Evolutionary conservation across 345 rosid species (phyloP).

Genomic region (Leavenworthia alabamica): DNA sequence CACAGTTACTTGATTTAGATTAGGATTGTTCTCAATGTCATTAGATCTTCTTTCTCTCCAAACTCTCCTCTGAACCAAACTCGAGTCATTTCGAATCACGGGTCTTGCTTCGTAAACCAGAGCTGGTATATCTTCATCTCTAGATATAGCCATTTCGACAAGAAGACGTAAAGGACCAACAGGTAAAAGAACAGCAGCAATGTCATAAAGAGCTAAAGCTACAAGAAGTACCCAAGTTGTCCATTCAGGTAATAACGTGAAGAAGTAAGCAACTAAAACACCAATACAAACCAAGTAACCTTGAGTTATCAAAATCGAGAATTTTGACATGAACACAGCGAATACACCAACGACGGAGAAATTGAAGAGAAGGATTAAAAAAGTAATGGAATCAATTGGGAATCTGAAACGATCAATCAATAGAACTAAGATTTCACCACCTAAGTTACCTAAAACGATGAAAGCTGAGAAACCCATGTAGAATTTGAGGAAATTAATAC

Average conservation of each 20-base stretch:
- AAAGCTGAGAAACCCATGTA: conserved; percentile 91
- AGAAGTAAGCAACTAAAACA: conserved; percentile 85
- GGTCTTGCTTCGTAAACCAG: conserved; percentile 90
- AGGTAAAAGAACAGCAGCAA: conserved; percentile 91
- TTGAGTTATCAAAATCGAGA: conserved; percentile 82
- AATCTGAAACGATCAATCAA: conserved; percentile 46
- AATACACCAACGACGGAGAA: conserved; percentile 80
- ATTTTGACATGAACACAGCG: conserved; percentile 79
- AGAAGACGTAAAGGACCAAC: conserved; percentile 82
- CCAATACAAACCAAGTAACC: conserved; percentile 80
- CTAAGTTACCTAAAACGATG: conserved; percentile 66
- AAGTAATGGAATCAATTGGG: conserved; percentile 62
- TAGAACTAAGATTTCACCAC: conserved; percentile 63
- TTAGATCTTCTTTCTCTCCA: conserved; percentile 61
- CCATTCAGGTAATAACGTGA: conserved; percentile 88
- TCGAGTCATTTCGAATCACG: conserved; percentile 39
- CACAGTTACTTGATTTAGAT: conserved; percentile 7
- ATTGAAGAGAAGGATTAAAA: conserved; percentile 52
- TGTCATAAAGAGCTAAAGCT: conserved; percentile 77
- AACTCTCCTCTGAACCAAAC: conserved; percentile 46
- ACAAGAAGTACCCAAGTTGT: conserved; percentile 86
- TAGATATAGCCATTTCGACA: conserved; percentile 90
- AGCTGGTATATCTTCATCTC: conserved; percentile 97
- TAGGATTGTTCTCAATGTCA: not conserved
- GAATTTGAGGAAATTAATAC: conserved; percentile 59